Conservation (phyloP, 2,329 filamentous ascomycete genomes). For the Stachybotrys elegans region DNA sequence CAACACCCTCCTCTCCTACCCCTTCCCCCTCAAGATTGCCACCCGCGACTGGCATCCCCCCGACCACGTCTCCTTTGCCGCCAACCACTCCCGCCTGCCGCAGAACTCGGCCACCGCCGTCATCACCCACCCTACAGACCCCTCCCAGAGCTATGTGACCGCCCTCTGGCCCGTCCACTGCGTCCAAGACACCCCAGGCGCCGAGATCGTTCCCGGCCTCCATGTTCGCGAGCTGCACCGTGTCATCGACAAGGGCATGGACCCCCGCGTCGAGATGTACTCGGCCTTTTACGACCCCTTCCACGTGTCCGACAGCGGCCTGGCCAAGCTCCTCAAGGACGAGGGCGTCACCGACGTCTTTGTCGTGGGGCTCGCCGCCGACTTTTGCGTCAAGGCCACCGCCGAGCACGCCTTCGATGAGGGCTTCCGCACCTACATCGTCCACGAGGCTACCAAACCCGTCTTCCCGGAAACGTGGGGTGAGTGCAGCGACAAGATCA, state of each 20-base stretch:
- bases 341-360: slow-evolving; percentile 71
- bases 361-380: slow-evolving; percentile 78
- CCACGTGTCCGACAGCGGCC: slow-evolving; percentile 55
- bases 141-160: slow-evolving; percentile 55
- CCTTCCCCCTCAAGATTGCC: slow-evolving; percentile 71
- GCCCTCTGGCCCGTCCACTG: slow-evolving; percentile 90
- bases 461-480: slow-evolving; percentile 62
- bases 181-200: slow-evolving; percentile 68
- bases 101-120: slow-evolving; percentile 58
- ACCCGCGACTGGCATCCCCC: slow-evolving; percentile 90
- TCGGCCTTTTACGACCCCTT: slow-evolving; percentile 86
- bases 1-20: slow-evolving; percentile 67
- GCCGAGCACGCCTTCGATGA: slow-evolving; percentile 71
- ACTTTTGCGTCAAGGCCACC: slow-evolving; percentile 83
- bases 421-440: slow-evolving; percentile 71
- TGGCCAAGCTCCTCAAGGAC: slow-evolving; percentile 53
- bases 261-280: slow-evolving; percentile 82
- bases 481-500: slow-evolving; percentile 47
- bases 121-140: slow-evolving; percentile 63
- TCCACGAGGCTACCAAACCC: slow-evolving; percentile 72
- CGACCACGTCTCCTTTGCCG: slow-evolving; percentile 83
- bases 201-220: slow-evolving; percentile 69
- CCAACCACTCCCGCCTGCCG: slow-evolving; percentile 63
- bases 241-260: slow-evolving; percentile 73
- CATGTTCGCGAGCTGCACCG: slow-evolving; percentile 53